Evolutionary conservation across 805 yeast species (phyloP).

Genomic region (Metschnikowia peoriensis): DNA sequence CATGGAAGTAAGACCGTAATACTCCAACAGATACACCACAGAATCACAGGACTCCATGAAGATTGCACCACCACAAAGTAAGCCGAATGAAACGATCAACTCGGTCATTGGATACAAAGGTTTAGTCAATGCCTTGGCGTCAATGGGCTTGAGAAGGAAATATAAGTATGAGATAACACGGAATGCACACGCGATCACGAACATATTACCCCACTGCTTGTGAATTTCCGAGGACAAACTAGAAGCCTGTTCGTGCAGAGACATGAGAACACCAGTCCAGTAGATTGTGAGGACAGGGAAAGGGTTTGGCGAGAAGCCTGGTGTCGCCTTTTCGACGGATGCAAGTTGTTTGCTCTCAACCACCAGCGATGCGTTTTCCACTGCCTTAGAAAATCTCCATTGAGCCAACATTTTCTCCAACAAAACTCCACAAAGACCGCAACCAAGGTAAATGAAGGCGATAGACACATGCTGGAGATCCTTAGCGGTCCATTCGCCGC

Average conservation of each 20-base stretch:
- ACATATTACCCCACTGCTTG: constrained; percentile 86
- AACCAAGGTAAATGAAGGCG: constrained; percentile 88
- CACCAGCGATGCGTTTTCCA: constrained; percentile 16
- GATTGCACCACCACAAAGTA: constrained; percentile 84
- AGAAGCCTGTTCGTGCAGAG: constrained; percentile 88
- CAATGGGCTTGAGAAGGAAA: constrained; percentile 40
- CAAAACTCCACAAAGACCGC: constrained; percentile 87
- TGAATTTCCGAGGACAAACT: constrained; percentile 76
- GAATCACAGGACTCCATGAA: constrained; percentile 93
- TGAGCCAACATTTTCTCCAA: constrained; percentile 63
- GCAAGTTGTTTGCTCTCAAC: constrained; percentile 11
- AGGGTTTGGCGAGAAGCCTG: constrained; percentile 89
- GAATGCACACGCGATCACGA: constrained; percentile 79
- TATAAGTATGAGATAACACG: constrained; percentile 64
- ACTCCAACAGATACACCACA: constrained; percentile 75
- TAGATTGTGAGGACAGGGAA: constrained; percentile 91
- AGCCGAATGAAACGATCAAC: constrained; percentile 70
- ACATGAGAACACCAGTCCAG: constrained; percentile 97
- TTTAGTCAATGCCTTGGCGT: constrained; percentile 20
- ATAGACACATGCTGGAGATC: constrained; percentile 88
- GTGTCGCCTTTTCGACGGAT: constrained; percentile 40
- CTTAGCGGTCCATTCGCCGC: constrained; percentile 85
- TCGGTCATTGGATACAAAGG: constrained; percentile 80
- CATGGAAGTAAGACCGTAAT: constrained; percentile 82
- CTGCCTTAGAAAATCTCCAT: constrained; percentile 55